phyloP scores from a whole-genome alignment of 176 grass and related monocot genomes.

The Zea luxurians region DNA sequence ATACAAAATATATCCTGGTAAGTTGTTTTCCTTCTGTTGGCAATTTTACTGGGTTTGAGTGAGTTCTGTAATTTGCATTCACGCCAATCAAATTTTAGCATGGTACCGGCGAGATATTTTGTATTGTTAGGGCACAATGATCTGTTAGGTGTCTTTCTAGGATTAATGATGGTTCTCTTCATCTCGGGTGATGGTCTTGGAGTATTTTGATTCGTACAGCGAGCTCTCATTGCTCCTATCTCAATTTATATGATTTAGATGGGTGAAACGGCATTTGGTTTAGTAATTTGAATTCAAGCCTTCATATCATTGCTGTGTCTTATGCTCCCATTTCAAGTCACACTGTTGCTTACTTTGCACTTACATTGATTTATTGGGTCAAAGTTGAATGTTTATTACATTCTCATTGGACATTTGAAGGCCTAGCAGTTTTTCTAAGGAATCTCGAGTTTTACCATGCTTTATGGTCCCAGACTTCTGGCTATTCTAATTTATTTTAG shows the following conservation, averaged over 20 bases:
- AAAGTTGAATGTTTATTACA: neutral
- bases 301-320: neutral
- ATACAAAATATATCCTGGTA: neutral
- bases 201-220: neutral
- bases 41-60: constrained; percentile 25
- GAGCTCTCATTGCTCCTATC: constrained; percentile 2
- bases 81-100: constrained; percentile 19
- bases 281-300: constrained; percentile 17
- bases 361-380: constrained; percentile 11
- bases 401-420: neutral
- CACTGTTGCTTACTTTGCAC: neutral
- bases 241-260: neutral
- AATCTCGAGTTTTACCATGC: constrained; percentile 2
- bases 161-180: constrained; percentile 13
- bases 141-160: neutral
- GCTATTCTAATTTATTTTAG: constrained; percentile 3
- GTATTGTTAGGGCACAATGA: constrained; percentile 12
- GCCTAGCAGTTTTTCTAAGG: neutral
- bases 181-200: neutral
- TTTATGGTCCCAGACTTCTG: neutral
- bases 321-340: constrained; percentile 15
- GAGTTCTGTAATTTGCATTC: constrained; percentile 30
- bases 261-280: neutral
- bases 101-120: neutral
- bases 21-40: neutral